Evolutionary conservation across 129 eudicot genomes (phyloP).

Genomic region (Tanacetum coccineum): DNA sequence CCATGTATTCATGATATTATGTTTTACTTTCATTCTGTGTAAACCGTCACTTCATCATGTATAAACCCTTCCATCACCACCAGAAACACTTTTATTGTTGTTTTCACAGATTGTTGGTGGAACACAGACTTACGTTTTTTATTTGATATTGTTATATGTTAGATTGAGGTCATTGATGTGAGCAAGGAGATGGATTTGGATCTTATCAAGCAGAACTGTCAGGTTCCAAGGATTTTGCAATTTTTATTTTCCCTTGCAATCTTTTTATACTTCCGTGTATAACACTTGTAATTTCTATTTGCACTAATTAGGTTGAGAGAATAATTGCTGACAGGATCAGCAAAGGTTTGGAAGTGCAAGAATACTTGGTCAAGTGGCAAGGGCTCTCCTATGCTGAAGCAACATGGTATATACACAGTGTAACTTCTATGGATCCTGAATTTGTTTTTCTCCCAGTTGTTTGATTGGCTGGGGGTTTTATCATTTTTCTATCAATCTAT

Average conservation of each 20-base stretch:
- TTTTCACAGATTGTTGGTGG: not conserved
- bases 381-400: conserved; percentile 99
- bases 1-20: not conserved
- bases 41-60: conserved; percentile 4
- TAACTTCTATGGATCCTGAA: not conserved
- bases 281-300: not conserved
- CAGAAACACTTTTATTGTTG: not conserved
- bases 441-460: conserved; percentile 1
- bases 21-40: conserved; percentile 6
- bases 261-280: conserved; percentile 6
- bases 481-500: not conserved
- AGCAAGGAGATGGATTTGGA: conserved; percentile 99
- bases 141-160: conserved; percentile 16
- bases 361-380: conserved; percentile 97
- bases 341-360: conserved; percentile 64
- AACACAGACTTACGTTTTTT: conserved; percentile 7
- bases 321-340: conserved; percentile 77
- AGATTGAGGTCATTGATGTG: conserved; percentile 97
- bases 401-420: conserved; percentile 61
- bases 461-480: conserved; percentile 7
- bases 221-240: conserved; percentile 41
- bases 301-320: conserved; percentile 82
- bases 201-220: conserved; percentile 90
- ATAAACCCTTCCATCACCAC: no score
- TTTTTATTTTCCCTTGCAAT: conserved; percentile 12